Conservation (phyloP, 352 stramenopile species). For the Pythium brachiatum region DNA sequence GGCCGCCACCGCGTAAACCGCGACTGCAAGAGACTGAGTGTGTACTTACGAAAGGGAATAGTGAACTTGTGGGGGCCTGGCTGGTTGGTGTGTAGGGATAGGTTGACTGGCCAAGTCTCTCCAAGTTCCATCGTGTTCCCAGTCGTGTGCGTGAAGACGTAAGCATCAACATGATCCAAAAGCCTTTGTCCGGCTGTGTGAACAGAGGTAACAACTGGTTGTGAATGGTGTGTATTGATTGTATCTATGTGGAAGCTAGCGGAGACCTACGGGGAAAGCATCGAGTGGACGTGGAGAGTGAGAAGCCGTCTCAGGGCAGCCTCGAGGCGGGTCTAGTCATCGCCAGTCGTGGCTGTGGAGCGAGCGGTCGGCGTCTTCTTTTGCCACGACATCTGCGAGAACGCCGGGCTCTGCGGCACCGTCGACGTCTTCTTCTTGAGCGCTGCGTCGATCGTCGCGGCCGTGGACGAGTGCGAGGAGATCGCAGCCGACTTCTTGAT, state of each 20-base stretch:
- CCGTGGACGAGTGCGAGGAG: neutral
- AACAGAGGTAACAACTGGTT: neutral
- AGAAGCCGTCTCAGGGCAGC: too few species aligned
- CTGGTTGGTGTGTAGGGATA: too few species aligned
- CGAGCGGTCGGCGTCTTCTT: slow-evolving; percentile 36
- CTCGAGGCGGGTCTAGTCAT: neutral
- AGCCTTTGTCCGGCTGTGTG: neutral
- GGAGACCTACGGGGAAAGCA: neutral
- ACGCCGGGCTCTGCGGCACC: slow-evolving; percentile 67
- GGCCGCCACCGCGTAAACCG: slow-evolving; percentile 19
- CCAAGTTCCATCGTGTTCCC: too few species aligned
- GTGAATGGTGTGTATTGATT: neutral
- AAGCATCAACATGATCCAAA: neutral
- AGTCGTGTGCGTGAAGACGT: neutral
- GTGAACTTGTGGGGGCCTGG: too few species aligned
- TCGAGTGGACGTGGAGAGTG: neutral
- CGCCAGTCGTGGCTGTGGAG: slow-evolving; percentile 3
- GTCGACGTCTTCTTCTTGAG: slow-evolving; percentile 26
- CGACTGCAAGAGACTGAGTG: neutral
- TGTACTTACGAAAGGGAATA: neutral
- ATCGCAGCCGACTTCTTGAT: slow-evolving; percentile 24
- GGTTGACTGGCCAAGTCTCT: too few species aligned
- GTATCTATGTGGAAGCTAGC: neutral
- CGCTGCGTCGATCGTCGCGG: slow-evolving; percentile 22
- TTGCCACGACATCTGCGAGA: slow-evolving; percentile 85